Evolutionary conservation across 176 grass and related monocot species (phyloP).

Genomic region (Miscanthus lutarioriparius): DNA sequence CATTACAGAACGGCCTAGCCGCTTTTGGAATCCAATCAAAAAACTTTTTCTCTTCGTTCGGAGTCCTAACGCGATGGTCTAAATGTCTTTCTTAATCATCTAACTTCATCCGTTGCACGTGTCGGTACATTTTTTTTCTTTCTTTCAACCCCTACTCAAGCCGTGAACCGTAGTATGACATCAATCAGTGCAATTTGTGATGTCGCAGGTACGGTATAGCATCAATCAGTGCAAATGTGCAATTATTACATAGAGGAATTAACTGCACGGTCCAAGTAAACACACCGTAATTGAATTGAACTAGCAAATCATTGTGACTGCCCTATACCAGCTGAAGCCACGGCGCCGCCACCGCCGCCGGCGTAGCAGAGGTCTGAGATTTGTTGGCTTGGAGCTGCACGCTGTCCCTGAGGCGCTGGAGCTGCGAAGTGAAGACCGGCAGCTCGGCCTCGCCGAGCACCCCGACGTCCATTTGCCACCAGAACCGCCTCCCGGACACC

Average conservation of each 20-base stretch:
- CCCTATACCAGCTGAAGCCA: background rate
- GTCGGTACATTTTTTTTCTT: no score
- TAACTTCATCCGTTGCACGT: no score
- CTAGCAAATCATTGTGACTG: background rate
- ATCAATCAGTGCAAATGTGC: no score
- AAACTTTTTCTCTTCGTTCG: no score
- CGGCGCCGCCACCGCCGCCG: background rate
- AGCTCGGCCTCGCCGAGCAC: background rate
- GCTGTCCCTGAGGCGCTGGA: background rate
- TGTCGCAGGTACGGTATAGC: background rate
- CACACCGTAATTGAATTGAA: background rate
- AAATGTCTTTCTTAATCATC: no score
- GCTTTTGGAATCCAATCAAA: no score
- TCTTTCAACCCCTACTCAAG: no score
- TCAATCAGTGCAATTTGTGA: no score
- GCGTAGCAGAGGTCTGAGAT: background rate
- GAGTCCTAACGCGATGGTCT: no score
- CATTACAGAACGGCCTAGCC: no score
- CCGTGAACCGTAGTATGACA: no score
- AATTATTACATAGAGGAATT: background rate
- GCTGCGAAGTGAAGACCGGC: background rate
- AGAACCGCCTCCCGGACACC: constrained; percentile 6
- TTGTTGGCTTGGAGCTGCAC: background rate
- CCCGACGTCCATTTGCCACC: background rate
- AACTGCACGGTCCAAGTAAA: background rate